phyloP scores from a whole-genome alignment of 169 alveolate genomes.

The Eimeria falciformis region DNA sequence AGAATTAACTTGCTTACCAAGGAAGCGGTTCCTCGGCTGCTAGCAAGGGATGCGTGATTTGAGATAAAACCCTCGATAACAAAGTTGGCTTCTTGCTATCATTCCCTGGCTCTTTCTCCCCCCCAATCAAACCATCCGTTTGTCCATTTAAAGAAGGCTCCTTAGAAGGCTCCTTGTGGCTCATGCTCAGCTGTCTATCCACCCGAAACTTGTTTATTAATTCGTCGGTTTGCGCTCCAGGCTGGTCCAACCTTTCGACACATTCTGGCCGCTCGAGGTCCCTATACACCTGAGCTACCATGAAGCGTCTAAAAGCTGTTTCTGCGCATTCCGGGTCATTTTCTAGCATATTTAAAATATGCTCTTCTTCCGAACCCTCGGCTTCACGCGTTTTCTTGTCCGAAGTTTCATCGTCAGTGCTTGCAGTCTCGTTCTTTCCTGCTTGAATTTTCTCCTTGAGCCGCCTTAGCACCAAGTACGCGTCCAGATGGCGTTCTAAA shows the following conservation, averaged over 20 bases:
- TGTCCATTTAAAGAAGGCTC: background rate
- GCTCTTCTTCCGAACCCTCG: too few species aligned
- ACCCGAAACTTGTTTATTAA: background rate
- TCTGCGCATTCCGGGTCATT: conserved; percentile 55
- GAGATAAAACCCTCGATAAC: conserved; percentile 13
- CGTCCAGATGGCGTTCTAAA: conserved; percentile 62
- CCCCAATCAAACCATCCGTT: background rate
- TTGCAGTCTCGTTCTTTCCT: background rate
- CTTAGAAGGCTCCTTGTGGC: too few species aligned
- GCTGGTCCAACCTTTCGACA: background rate
- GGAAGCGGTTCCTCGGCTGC: conserved; percentile 32
- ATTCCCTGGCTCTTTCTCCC: background rate
- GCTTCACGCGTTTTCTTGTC: background rate
- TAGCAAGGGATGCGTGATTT: conserved; percentile 47
- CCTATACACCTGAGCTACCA: conserved; percentile 51
- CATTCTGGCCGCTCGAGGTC: conserved; percentile 37
- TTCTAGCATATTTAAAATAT: background rate
- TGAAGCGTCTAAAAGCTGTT: conserved; percentile 53
- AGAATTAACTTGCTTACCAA: conserved; percentile 23
- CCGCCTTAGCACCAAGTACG: conserved; percentile 28
- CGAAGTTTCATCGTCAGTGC: background rate
- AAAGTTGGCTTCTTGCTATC: background rate
- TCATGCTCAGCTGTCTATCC: too few species aligned
- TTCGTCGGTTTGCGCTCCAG: conserved; percentile 34
- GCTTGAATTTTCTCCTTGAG: conserved; percentile 7